Percentiles rank a stretch among this genome's conserved stretches.
These are phyloP conservation scores for Boletus barrowsii DNA, from an alignment of 768 basidiomycete species.

Conservation along the genomic window DNA sequence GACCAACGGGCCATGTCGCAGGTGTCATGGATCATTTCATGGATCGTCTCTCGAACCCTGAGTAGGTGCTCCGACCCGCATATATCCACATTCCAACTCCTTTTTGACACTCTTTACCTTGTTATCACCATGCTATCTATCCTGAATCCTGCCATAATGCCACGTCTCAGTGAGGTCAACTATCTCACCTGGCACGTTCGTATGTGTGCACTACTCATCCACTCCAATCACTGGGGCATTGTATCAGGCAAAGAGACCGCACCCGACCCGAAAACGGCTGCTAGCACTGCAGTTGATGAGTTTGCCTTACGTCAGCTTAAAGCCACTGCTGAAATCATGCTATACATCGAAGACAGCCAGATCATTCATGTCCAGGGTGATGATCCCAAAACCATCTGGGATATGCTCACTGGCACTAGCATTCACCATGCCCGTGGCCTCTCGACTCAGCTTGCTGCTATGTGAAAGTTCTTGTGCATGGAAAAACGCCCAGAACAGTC, in stretches of 20 bases:
- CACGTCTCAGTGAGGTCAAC: neutral
- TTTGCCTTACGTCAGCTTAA: neutral
- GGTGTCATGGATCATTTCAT: neutral
- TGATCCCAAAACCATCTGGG: neutral
- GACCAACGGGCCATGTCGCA: neutral
- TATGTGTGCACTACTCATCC: neutral
- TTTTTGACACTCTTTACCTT: too few species aligned
- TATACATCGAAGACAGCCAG: neutral
- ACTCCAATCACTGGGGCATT: neutral
- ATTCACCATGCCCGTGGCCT: neutral
- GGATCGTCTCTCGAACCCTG: neutral
- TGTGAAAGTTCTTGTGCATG: neutral
- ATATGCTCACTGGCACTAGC: neutral
- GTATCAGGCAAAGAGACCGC: neutral
- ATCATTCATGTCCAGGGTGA: too few species aligned
- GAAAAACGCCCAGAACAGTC: neutral
- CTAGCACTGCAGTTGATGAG: too few species aligned
- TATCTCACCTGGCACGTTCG: neutral
- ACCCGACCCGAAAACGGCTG: neutral
- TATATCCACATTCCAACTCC: neutral
- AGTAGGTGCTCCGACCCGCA: neutral
- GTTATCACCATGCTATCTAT: too few species aligned
- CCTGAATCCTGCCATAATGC: neutral
- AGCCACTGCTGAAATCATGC: neutral
- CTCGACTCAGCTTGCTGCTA: neutral